Base-by-base conservation (phyloP, 306 rosid species). In the Argentina anserina region DNA sequence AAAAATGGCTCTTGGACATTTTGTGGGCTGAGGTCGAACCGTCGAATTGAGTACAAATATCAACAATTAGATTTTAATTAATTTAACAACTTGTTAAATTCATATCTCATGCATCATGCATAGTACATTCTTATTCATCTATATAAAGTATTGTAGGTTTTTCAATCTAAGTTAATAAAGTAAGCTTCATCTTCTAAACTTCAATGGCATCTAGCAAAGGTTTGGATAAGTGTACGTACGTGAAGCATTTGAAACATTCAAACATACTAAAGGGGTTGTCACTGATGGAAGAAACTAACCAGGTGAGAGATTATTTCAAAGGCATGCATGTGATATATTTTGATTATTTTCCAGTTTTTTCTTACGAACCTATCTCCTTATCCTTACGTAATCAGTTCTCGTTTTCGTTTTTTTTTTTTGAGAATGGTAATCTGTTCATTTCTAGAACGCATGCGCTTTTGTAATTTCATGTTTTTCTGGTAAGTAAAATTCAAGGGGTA, bases 141-240 rank as follows among this genome's bases (percentile, higher is more conserved):
- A 42, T 60, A 33, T 13, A 8, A 56, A 39, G 58, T 45, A 36
- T 1, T 60, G 6, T 25, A 15, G 49, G 39, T 33, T 45, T 45
- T 33, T 31, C 61, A 62, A 73, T n/a, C 70, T 23, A 21, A 26
- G 0, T 15, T 12, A 62, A 18, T 10, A 21, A 52, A 73, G 70
- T 46, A 46, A 45, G 13, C 23, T 15, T 47, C 66, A 15, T 13
- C 74, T 15, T 8, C 21, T 17, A 17, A 18, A 59, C 34, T 72
- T 50, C 58, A 50, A 50, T 13, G 12, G 12, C n/a, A 42, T 26
- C 46, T 5, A 9, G 17, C n/a, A 31, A 31, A 42, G 26, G 8
- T n/a, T 23, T 43, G 61, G 68, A 73, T 34, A 61, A n/a, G 45
- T 21, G 60, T n/a, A n/a, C n/a, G n/a, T n/a, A n/a, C n/a, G n/a